A percentile compares a stretch with the other conserved stretches of the same genome.
phyloP scores from a whole-genome alignment of 306 rosid species.

The Fragaria ananassa region DNA sequence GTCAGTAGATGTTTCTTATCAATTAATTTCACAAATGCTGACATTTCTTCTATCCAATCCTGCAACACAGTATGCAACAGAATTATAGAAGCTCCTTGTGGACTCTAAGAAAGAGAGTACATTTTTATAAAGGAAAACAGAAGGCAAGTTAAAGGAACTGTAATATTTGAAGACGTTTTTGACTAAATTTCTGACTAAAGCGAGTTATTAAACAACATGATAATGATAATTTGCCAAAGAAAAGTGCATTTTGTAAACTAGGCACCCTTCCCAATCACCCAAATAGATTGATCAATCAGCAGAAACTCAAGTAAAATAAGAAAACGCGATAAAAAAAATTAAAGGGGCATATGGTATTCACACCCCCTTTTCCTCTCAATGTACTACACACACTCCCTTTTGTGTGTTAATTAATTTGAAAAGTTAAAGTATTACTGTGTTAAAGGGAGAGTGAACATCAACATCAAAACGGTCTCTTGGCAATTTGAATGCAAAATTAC shows the following conservation, averaged over 20 bases:
- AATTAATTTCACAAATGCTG: slow-evolving; percentile 68
- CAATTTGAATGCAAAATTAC: neutral
- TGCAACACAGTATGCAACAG: slow-evolving; percentile 40
- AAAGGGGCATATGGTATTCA: neutral
- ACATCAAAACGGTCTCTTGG: neutral
- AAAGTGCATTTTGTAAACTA: neutral
- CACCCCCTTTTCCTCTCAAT: neutral
- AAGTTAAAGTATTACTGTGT: too few relatives aligned
- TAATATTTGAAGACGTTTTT: neutral
- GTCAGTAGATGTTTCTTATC: slow-evolving; percentile 94
- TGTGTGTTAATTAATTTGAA: too few relatives aligned
- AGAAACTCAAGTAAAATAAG: neutral
- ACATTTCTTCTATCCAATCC: slow-evolving; percentile 99
- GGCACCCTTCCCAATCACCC: slow-evolving; percentile 6
- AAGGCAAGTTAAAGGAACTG: neutral
- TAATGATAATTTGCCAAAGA: neutral
- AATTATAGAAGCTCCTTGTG: slow-evolving; percentile 2
- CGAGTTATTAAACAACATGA: neutral
- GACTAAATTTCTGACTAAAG: neutral
- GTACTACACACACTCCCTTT: neutral
- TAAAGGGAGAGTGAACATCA: neutral
- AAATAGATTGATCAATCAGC: neutral
- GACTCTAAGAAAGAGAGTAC: neutral
- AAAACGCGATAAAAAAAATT: neutral
- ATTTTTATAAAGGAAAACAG: neutral